Conservation (phyloP, 345 rosid species). For the Populus simonii region DNA sequence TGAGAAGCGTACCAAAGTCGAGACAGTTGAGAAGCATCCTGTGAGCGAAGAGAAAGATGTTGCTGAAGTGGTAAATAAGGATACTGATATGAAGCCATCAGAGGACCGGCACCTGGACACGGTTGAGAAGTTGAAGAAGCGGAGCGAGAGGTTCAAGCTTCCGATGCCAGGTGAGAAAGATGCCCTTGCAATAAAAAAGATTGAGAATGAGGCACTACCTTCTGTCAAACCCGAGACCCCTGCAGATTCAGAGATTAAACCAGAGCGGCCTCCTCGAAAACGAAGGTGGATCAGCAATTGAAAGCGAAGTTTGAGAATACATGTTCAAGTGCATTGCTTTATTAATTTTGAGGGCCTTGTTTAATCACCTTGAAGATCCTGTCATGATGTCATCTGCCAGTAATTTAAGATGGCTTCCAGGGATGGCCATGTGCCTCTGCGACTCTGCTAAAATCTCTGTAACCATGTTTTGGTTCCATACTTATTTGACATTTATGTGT, state of each 20-base stretch:
- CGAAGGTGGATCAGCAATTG: slow-evolving; percentile 82
- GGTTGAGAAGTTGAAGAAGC: slow-evolving; percentile 93
- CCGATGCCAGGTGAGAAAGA: slow-evolving; percentile 88
- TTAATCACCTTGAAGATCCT: slow-evolving; percentile 11
- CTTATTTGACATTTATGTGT: slow-evolving; percentile 22
- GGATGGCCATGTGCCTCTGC: slow-evolving; percentile 19
- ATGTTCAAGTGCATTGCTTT: slow-evolving; percentile 4
- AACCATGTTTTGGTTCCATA: slow-evolving; percentile 16
- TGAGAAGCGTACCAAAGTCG: slow-evolving; percentile 37
- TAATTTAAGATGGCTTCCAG: slow-evolving; percentile 15
- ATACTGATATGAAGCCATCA: slow-evolving; percentile 43
- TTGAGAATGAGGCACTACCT: slow-evolving; percentile 57
- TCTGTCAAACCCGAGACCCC: slow-evolving; percentile 51
- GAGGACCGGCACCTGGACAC: slow-evolving; percentile 83
- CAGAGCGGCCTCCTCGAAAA: slow-evolving; percentile 86
- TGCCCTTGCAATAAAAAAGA: slow-evolving; percentile 46
- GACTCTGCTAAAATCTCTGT: slow-evolving; percentile 14
- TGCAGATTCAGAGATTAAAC: slow-evolving; percentile 67
- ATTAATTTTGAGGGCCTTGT: neutral
- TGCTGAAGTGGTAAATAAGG: slow-evolving; percentile 53
- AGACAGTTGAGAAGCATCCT: slow-evolving; percentile 37
- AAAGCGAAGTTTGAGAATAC: slow-evolving; percentile 10
- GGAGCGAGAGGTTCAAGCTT: slow-evolving; percentile 95
- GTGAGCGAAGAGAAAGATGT: slow-evolving; percentile 44
- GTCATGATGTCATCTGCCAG: neutral